Percentiles rank a stretch among this genome's conserved stretches.
Conservation (phyloP, 2,329 filamentous ascomycete genomes). For the Graphilbum sp. region DNA sequence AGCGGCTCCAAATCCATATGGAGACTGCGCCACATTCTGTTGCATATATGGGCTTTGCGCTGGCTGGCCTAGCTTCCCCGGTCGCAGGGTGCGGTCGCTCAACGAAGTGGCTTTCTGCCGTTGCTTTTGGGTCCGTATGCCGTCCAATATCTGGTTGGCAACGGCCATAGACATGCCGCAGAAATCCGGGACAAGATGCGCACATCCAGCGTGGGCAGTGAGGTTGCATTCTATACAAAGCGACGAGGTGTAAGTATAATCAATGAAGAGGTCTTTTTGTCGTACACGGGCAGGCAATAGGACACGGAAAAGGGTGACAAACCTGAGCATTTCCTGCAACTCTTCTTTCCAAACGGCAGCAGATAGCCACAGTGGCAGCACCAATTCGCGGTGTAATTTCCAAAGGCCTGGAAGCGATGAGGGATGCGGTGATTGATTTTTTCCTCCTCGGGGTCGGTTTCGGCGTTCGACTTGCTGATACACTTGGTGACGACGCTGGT, state of each 20-base stretch:
- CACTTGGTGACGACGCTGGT: conserved; percentile 95
- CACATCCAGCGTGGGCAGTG: conserved; percentile 80
- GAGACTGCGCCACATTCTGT: conserved; percentile 7
- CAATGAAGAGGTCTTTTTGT: too few relatives aligned
- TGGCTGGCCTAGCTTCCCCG: conserved; percentile 23
- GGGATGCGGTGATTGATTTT: conserved; percentile 99
- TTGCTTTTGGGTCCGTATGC: conserved; percentile 61
- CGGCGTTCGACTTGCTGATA: conserved; percentile 97
- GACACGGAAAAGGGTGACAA: conserved; percentile 19
- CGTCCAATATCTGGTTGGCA: conserved; percentile 82
- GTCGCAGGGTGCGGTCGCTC: conserved; percentile 49
- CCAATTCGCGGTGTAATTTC: conserved; percentile 97
- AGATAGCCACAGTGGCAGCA: conserved; percentile 98
- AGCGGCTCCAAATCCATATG: conserved; percentile 18
- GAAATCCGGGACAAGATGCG: conserved; percentile 93
- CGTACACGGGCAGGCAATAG: too few relatives aligned
- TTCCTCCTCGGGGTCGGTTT: conserved; percentile 95
- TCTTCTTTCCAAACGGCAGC: conserved; percentile 85
- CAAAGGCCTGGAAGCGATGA: conserved; percentile 91
- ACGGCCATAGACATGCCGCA: conserved; percentile 98
- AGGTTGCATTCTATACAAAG: conserved; percentile 59
- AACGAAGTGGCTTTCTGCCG: conserved; percentile 43
- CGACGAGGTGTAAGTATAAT: conserved; percentile 1
- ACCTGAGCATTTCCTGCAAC: conserved; percentile 83
- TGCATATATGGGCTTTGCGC: conserved; percentile 2